phyloP scores from a whole-genome alignment of 192 early-diverging fungal genomes.

The Dissophora globulifera region DNA sequence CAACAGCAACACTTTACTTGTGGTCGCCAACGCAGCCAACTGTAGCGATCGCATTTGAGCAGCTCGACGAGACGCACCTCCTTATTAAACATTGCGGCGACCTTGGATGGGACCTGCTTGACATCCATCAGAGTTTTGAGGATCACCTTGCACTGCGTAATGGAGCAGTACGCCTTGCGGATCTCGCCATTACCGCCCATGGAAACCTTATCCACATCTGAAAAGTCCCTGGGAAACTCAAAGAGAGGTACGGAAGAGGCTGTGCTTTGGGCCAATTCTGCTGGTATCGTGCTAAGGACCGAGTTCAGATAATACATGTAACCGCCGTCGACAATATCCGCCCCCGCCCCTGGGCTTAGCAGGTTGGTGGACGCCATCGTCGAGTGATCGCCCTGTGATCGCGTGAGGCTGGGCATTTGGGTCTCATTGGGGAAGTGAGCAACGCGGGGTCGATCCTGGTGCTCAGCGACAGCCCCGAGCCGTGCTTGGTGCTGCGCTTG shows the following conservation, averaged over 20 bases:
- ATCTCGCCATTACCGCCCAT: slow-evolving; percentile 37
- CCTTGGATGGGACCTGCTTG: slow-evolving; percentile 15
- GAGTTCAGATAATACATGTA: slow-evolving; percentile 25
- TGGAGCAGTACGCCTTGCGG: slow-evolving; percentile 12
- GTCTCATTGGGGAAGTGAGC: not conserved
- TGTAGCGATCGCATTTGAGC: too few relatives aligned
- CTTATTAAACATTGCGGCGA: slow-evolving; percentile 21
- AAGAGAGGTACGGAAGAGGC: not conserved
- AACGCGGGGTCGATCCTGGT: not conserved
- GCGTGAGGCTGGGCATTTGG: slow-evolving; percentile 14
- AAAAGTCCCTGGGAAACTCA: slow-evolving; percentile 15
- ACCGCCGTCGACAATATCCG: not conserved
- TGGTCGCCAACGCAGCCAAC: not conserved
- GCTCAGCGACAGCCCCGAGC: not conserved
- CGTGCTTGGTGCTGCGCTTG: slow-evolving; percentile 1
- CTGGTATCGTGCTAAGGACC: not conserved
- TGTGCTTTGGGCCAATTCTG: not conserved
- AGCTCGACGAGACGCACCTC: slow-evolving; percentile 4
- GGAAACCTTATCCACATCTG: not conserved
- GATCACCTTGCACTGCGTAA: slow-evolving; percentile 2
- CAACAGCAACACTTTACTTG: too few relatives aligned
- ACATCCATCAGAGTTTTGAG: slow-evolving; percentile 18
- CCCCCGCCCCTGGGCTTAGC: not conserved
- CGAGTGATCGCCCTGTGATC: slow-evolving; percentile 3
- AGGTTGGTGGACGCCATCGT: not conserved